Evolutionary conservation across 495 filamentous ascomycete species (phyloP), one percentile per base, ranked within the genome.

Genomic region (Monascus purpureus): DNA sequence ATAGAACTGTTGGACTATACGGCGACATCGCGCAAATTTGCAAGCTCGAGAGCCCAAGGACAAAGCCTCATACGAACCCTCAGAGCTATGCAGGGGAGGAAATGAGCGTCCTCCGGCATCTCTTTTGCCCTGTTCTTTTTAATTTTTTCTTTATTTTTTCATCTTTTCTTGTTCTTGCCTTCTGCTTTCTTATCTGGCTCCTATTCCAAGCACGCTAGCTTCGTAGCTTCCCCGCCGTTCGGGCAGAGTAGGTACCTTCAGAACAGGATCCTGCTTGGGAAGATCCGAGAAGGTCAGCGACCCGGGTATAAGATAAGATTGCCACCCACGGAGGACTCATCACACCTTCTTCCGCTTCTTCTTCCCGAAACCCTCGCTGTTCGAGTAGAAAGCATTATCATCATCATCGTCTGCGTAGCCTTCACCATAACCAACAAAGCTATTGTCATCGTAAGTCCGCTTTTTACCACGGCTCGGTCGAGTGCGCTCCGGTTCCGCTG

Each of bases 361-460:
- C 40, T 63, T 61, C 11, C 55, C 51, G n/a, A 48, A 44, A 33
- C 58, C 61, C 39, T 64, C 63, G 38, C 56, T 46, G 36, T 58
- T 58, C 28, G 59, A 63, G 37, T 60, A 59, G 36, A 64, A 57
- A 27, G 50, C 58, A 32, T 60, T 53, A 14, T 70, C 72, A 31
- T 68, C 68, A 36, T 73, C 69, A 32, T 74, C 72, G 45, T 75
- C 70, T 8, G 59, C 57, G 47, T 56, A 75, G 8, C 70, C 75
- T 55, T 80, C 76, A 30, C 65, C 70, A 39, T 82, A 83, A 3
- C 78, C 78, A 32, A 69, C 69, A 47, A 75, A 82, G 41, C 71
- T 75, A 27, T 58, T 57, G 17, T 81, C 78, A 43, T 74, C 68
- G 45, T 82, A 82, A 40, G 72, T 59, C 39, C 78, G 61, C 55